These are phyloP conservation scores for Phyllosticta ampelicida DNA, from an alignment of 2,329 filamentous ascomycete genomes.

Conservation along the genomic window DNA sequence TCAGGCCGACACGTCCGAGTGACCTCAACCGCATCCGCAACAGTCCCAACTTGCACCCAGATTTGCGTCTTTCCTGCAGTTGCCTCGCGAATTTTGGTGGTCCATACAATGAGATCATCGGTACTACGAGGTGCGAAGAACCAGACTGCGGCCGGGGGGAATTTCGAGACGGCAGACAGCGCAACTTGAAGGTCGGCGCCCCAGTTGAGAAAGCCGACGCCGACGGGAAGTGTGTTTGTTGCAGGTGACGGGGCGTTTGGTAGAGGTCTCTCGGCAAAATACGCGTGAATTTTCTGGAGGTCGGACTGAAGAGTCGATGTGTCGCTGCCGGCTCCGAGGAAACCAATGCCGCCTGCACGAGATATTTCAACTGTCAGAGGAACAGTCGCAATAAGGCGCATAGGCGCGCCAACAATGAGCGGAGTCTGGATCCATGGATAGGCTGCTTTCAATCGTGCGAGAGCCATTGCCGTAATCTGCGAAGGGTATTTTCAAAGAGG, in stretches of 20 bases:
- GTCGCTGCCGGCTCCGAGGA: slow-evolving; percentile 36
- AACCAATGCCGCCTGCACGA: slow-evolving; percentile 39
- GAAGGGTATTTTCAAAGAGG: too few species aligned
- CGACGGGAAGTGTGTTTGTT: slow-evolving; percentile 37
- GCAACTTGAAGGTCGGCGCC: slow-evolving; percentile 33
- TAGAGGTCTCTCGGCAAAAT: slow-evolving; percentile 19
- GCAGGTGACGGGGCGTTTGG: slow-evolving; percentile 16
- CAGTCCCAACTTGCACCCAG: slow-evolving; percentile 53
- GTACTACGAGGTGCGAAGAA: slow-evolving; percentile 49
- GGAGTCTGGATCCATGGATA: slow-evolving; percentile 52
- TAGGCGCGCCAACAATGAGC: slow-evolving; percentile 54
- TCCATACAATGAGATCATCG: slow-evolving; percentile 26
- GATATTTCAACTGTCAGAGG: slow-evolving; percentile 51
- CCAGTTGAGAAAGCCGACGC: slow-evolving; percentile 53
- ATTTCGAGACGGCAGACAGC: slow-evolving; percentile 41
- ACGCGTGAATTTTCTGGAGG: slow-evolving; percentile 18
- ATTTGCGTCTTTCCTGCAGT: slow-evolving; percentile 32
- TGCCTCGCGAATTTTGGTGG: slow-evolving; percentile 20
- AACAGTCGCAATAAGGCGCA: slow-evolving; percentile 51
- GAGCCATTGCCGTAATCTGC: not conserved
- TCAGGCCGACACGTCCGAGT: slow-evolving; percentile 40
- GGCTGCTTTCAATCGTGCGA: not conserved
- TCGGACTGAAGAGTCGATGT: slow-evolving; percentile 22
- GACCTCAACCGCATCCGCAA: slow-evolving; percentile 43
- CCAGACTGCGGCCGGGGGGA: slow-evolving; percentile 52